Evolutionary conservation across 2,329 filamentous ascomycete genomes (phyloP), one percentile per base, ranked within the genome.

Genomic region (Penicillium janthinellum): DNA sequence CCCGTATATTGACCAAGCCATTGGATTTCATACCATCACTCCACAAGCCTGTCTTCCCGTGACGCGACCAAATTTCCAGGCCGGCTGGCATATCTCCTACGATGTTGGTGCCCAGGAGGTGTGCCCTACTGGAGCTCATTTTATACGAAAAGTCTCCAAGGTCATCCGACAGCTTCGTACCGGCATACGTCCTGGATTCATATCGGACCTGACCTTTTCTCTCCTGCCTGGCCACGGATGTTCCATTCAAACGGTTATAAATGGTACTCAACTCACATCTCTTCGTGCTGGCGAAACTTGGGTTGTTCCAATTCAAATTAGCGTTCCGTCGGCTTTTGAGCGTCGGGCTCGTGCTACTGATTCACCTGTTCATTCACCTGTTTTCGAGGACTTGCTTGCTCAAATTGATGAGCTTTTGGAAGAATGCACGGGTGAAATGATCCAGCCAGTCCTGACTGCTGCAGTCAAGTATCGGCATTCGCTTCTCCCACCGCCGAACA

Each of bases 1-100:
- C n/a, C 63, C 67, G 38, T 57, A 54, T 31, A 62, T 67, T 14
- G 61, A 71, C 38, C 62, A 64, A 5, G 64, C 63, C 10, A 62
- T 77, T 28, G 70, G 72, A 15, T 65, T 76, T 35, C 74, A 77
- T 57, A 71, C 74, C 0, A 66, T 77, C 34, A 72, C 73, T 12
- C 70, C 73, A 3, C 66, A 70, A 25, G 47, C 55, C 28, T 60
- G 61, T 3, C 62, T 71, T 12, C 66, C 63, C 11, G 53, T 74
- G 35, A 48, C 51, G 2, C 55, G 59, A 22, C 45, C 54, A 12
- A 53, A 56, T 10, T 35, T 54, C 12, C 61, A 65, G 37, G 53
- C 57, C 34, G 72, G 73, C 1, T 73, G 72, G 70, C 73, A 75
- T 48, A 69, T 74, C 17, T 63, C 59, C 41, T 68, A 67, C 42